Base-by-base conservation (phyloP, 352 stramenopile species). In the Phytophthora macrochlamydospora region DNA sequence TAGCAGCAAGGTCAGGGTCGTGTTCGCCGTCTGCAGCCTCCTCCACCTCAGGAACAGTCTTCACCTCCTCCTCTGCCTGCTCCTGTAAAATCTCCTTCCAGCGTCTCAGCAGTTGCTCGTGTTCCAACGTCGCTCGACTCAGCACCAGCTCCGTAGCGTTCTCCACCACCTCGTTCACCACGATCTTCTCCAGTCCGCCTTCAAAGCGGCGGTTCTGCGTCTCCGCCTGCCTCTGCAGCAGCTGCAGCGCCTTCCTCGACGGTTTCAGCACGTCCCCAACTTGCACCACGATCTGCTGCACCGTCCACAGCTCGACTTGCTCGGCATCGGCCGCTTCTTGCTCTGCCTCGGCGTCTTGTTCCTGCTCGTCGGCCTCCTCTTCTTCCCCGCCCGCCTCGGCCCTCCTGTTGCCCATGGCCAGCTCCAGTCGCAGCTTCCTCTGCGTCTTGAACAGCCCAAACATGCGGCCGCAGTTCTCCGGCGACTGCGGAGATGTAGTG, bases 71-170 rank as follows among this genome's bases (percentile, higher is more conserved):
- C 42, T 52, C n/a, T 18, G 57, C 51, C 18, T 72, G 35, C 7
- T 83, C 70, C 24, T 53, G 51, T 18, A 83, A 67, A 8, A 89
- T 58, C n/a, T 64, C 62, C 29, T 73, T 45, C 85, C 85, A 93
- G 6, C 66, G 54, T 56, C 72, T 66, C 13, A 93, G 61, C 55
- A 80, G 44, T 9, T 24, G 8, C 11, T 81, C 58, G 5, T 90
- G 60, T 1, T 68, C 71, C 7, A 54, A 68, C 0, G 50, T 69
- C 4, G 77, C 78, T 55, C 80, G 75, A 40, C 79, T 83, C 33
- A 91, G 62, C 43, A 93, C 56, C 53, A 93, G 53, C 44, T 93
- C 85, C 13, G 85, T 93, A 44, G 81, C 72, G 50, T 78, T 79
- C 31, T 93, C 83, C 13, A 91, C 66, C 37, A 93, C 63, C 56